phyloP scores from a whole-genome alignment of 2,329 filamentous ascomycete species.

The Myriosclerotinia scirpicola region DNA sequence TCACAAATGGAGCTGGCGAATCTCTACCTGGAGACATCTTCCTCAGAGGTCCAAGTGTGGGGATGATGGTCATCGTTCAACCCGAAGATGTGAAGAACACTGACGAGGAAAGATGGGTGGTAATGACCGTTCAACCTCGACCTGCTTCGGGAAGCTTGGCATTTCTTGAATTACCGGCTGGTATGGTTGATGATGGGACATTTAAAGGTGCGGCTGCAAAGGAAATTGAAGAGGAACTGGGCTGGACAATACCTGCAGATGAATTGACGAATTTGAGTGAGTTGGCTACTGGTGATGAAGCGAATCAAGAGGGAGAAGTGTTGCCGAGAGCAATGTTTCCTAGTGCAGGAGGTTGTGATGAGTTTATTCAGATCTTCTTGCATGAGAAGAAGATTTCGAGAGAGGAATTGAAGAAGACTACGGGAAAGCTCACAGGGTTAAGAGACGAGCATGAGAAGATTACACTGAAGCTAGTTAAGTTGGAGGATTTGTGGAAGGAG shows the following conservation, averaged over 20 bases:
- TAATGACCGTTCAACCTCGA: conserved; percentile 61
- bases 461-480: conserved; percentile 57
- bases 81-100: conserved; percentile 49
- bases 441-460: conserved; percentile 61
- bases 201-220: conserved; percentile 59
- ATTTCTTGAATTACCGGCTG: conserved; percentile 58
- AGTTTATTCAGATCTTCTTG: conserved; percentile 59
- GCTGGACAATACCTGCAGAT: conserved; percentile 51
- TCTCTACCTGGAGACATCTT: conserved; percentile 55
- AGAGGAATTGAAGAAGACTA: conserved; percentile 53
- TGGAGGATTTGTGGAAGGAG: conserved; percentile 58
- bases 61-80: conserved; percentile 50
- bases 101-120: conserved; percentile 52
- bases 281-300: conserved; percentile 50
- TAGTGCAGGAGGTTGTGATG: conserved; percentile 60
- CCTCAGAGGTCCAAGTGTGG: conserved; percentile 60
- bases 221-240: conserved; percentile 62
- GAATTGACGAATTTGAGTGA: conserved; percentile 55
- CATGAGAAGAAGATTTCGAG: conserved; percentile 54
- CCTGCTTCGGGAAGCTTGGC: conserved; percentile 55
- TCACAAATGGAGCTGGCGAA: conserved; percentile 51
- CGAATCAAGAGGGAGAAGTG: conserved; percentile 39
- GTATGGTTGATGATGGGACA: conserved; percentile 57
- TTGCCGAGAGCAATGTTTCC: conserved; percentile 55
- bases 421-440: conserved; percentile 57